Conservation (phyloP, 805 yeast species). For the Candida anglica region DNA sequence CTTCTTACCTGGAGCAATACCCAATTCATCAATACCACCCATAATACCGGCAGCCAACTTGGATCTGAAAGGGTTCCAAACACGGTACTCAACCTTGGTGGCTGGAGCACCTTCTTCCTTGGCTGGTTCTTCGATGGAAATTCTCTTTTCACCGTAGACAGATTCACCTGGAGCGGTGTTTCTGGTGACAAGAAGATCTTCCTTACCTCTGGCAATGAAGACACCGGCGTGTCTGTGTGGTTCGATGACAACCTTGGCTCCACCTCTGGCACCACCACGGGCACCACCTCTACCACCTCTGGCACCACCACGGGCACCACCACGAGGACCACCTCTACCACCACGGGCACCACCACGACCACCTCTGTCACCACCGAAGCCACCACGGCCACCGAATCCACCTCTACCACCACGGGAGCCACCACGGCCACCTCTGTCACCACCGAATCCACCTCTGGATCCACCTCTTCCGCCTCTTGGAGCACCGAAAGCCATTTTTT, state of each 20-base stretch:
- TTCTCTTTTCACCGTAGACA: slow-evolving; percentile 97
- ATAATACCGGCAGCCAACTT: slow-evolving; percentile 99
- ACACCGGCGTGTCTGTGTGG: slow-evolving; percentile 99
- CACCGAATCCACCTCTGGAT: slow-evolving; percentile 47
- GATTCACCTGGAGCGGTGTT: slow-evolving; percentile 98
- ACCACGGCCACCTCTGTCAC: slow-evolving; percentile 47
- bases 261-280: slow-evolving; percentile 80
- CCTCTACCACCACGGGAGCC: slow-evolving; percentile 43
- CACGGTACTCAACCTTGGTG: slow-evolving; percentile 97
- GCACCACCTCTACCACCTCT: slow-evolving; percentile 68
- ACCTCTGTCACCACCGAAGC: slow-evolving; percentile 41
- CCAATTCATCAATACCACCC: slow-evolving; percentile 98
- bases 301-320: slow-evolving; percentile 46
- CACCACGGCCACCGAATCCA: slow-evolving; percentile 51
- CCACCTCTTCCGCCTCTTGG: slow-evolving; percentile 54
- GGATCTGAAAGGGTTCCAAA: slow-evolving; percentile 99
- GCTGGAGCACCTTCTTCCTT: slow-evolving; percentile 83
- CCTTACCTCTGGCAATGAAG: slow-evolving; percentile 99
- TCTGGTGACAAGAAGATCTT: slow-evolving; percentile 95
- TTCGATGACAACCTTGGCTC: slow-evolving; percentile 95
- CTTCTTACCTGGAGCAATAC: slow-evolving; percentile 97
- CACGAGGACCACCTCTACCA: slow-evolving; percentile 30
- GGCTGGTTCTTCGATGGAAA: slow-evolving; percentile 89
- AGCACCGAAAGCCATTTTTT: slow-evolving; percentile 68
- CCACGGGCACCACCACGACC: slow-evolving; percentile 30